Conservation (phyloP, 345 rosid genomes). For the Citrus sp. region DNA sequence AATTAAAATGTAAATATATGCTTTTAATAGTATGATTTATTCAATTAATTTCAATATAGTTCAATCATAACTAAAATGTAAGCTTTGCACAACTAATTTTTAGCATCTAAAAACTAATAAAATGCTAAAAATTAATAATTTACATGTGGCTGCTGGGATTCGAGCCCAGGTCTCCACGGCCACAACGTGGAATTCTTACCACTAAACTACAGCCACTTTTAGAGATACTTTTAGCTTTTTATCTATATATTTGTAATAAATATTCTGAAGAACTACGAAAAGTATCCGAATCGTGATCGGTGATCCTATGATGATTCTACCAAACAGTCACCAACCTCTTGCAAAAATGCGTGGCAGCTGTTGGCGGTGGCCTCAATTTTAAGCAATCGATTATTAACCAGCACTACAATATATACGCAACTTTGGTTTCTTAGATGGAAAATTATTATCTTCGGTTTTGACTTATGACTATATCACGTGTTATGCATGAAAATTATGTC, state of each 20-base stretch:
- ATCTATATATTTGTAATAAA: fast-evolving
- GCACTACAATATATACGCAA: neutral
- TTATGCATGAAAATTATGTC: neutral
- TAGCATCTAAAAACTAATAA: too few relatives aligned
- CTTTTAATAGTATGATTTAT: too few relatives aligned
- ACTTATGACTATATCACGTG: neutral
- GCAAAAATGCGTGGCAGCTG: neutral
- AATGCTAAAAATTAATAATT: too few relatives aligned
- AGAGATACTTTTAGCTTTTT: fast-evolving
- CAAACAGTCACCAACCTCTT: neutral
- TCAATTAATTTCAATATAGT: neutral
- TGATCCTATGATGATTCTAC: neutral
- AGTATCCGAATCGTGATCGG: too few relatives aligned
- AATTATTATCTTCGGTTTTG: neutral
- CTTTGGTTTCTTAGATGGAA: neutral
- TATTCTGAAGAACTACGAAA: too few relatives aligned
- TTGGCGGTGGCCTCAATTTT: neutral
- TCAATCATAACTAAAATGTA: too few relatives aligned
- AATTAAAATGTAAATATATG: too few relatives aligned
- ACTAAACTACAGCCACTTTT: conserved; percentile 77
- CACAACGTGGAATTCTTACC: conserved; percentile 86
- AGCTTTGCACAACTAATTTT: too few relatives aligned
- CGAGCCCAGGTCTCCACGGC: conserved; percentile 95
- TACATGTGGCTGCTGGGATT: conserved; percentile 81
- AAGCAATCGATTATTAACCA: neutral